Base-by-base conservation (phyloP, 73 alveolate genomes). In the Uronychia binucleata region DNA sequence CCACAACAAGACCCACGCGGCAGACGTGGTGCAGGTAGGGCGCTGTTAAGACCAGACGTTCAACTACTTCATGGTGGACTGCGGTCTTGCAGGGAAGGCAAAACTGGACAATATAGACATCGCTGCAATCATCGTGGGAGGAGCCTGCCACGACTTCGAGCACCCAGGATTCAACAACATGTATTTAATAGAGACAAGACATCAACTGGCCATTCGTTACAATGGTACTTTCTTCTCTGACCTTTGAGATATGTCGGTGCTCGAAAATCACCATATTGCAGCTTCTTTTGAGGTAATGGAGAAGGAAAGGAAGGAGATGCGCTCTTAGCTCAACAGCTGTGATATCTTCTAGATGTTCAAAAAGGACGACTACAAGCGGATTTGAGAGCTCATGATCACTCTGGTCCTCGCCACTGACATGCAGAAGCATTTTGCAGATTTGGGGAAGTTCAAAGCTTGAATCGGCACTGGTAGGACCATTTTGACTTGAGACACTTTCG, bases 331-430 rank as follows among this genome's bases (percentile, higher is more conserved):
- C 19, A 92, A 79, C 0, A 82, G 88, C 34, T 89, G 31, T 28
- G 76, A 87, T 67, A 87, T 90, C 5, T 57, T 90, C 31, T 58
- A 58, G 26, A 80, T 76, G 27, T 30, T 1, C 83, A 29, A 84
- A 93, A 88, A 25, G 79, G 85, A 8, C 85, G 92, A 75, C 26
- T 96, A 8, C 58, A 91, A 1, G 88, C 32, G 0, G 75, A 86
- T 74, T 57, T 84, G 26, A 32, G 85, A 0, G 58, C n/a, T 58
- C 94, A 86, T 29, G 96, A 77, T 31, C 86, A 90, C 86, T 74
- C 34, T 82, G 27, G 93, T 96, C 33, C 84, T 96, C 27, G 96
- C 92, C 27, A 96, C 99, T 27, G 99, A 96, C 78, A 93, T 94
- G 94, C 90, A 98, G 8, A 77, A 88, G 87, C 99, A 96, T 91